A percentile compares a stretch with the other conserved stretches of the same genome.
These are phyloP conservation scores for Mycena vulgaris DNA, from an alignment of 768 basidiomycete genomes.

Conservation along the genomic window DNA sequence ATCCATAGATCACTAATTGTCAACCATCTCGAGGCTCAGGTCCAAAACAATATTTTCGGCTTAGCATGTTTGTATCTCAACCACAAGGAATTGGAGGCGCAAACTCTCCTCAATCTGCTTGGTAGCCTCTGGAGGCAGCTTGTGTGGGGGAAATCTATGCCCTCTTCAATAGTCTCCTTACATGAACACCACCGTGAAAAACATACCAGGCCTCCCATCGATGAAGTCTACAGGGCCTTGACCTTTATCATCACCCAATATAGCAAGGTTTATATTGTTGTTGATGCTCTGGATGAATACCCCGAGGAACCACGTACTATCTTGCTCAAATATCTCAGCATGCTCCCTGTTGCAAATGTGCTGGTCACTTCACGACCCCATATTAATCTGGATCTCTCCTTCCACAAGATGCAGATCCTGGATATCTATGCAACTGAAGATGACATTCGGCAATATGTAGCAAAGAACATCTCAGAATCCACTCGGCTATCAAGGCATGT, in stretches of 20 bases:
- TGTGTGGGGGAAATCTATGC: background rate
- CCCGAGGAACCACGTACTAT: background rate
- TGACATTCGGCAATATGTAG: too few relatives aligned
- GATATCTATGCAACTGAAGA: conserved; percentile 1
- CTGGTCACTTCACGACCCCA: conserved; percentile 23
- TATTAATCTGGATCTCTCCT: background rate
- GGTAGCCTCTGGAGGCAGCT: background rate
- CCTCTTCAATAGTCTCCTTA: too few relatives aligned
- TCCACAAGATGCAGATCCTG: background rate
- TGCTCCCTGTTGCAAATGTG: conserved; percentile 8
- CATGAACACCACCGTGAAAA: too few relatives aligned
- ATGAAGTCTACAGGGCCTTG: too few relatives aligned
- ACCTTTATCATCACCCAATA: background rate
- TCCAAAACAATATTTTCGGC: background rate
- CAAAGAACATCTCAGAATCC: too few relatives aligned
- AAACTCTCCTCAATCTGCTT: background rate
- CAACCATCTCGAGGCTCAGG: background rate
- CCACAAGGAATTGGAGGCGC: background rate
- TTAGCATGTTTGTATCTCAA: background rate
- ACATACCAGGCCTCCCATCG: too few relatives aligned
- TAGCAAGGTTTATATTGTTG: conserved; percentile 12
- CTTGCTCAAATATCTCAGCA: background rate
- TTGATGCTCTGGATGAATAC: conserved; percentile 30
- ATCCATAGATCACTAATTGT: too few relatives aligned
- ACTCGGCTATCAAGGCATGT: too few relatives aligned